These are phyloP conservation scores for Beauveria sp. DNA, from an alignment of 2,329 filamentous ascomycete species.

Conservation along the genomic window DNA sequence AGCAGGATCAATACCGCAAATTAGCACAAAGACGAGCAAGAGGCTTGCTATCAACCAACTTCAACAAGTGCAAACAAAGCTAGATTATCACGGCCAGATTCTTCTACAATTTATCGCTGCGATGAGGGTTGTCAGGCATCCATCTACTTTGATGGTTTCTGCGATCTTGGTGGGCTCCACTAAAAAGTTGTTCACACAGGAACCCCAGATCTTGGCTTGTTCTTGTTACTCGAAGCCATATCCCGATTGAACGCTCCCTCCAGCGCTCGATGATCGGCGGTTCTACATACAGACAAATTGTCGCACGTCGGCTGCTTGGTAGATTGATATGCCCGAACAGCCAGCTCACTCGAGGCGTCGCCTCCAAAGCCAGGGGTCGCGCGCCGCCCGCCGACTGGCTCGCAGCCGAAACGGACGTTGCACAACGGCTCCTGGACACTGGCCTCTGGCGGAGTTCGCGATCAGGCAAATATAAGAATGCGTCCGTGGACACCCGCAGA, in stretches of 20 bases:
- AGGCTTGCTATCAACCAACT: no score
- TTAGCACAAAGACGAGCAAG: no score
- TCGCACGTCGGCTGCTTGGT: background rate
- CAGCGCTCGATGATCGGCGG: conserved; percentile 3
- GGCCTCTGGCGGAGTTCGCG: conserved; percentile 19
- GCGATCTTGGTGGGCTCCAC: background rate
- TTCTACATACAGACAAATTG: background rate
- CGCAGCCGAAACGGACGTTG: conserved; percentile 10
- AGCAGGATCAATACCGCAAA: no score
- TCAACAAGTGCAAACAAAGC: no score
- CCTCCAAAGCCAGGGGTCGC: background rate
- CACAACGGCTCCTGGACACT: conserved; percentile 19
- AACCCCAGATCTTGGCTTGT: background rate
- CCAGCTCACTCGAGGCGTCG: background rate
- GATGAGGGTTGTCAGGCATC: background rate
- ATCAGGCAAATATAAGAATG: background rate
- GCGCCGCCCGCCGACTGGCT: background rate
- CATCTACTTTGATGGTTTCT: background rate
- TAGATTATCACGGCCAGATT: no score
- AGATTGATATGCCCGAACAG: background rate
- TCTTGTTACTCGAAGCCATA: background rate
- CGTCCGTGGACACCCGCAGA: conserved; percentile 26
- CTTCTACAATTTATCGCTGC: no score
- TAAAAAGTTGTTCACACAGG: background rate
- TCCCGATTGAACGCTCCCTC: background rate